Conservation (phyloP, 768 basidiomycete genomes). For the Cubamyces sp. region DNA sequence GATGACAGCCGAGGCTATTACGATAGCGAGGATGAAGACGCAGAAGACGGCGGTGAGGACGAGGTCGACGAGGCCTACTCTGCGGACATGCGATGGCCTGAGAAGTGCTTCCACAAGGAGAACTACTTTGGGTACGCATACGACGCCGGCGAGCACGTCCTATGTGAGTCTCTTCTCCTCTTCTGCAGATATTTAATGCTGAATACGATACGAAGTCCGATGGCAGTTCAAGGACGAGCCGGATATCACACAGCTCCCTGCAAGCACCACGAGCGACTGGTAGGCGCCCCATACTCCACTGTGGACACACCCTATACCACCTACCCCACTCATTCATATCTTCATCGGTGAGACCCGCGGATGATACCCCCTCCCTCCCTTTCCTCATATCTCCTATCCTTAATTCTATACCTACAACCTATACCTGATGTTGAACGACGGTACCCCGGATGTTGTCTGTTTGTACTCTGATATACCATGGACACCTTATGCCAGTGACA, state of each 20-base stretch:
- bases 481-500: background rate
- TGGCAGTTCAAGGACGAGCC: conserved; percentile 29
- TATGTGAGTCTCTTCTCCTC: conserved; percentile 37
- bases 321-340: background rate
- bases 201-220: conserved; percentile 14
- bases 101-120: conserved; percentile 33
- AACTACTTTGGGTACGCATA: conserved; percentile 41
- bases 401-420: conserved; percentile 9
- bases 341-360: background rate
- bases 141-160: conserved; percentile 40
- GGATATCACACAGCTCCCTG: conserved; percentile 27
- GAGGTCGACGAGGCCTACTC: conserved; percentile 31
- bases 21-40: conserved; percentile 18
- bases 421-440: background rate
- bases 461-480: conserved; percentile 8
- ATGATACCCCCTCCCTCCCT: background rate
- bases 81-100: conserved; percentile 39
- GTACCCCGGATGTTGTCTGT: conserved; percentile 11
- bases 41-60: conserved; percentile 24
- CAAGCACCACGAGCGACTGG: conserved; percentile 20
- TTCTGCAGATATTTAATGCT: background rate
- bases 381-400: background rate
- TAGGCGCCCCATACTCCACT: background rate
- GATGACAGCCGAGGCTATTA: conserved; percentile 2
- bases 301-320: background rate